Base-by-base conservation (phyloP, 2,329 filamentous ascomycete genomes). In the Mollisiaceae sp. region DNA sequence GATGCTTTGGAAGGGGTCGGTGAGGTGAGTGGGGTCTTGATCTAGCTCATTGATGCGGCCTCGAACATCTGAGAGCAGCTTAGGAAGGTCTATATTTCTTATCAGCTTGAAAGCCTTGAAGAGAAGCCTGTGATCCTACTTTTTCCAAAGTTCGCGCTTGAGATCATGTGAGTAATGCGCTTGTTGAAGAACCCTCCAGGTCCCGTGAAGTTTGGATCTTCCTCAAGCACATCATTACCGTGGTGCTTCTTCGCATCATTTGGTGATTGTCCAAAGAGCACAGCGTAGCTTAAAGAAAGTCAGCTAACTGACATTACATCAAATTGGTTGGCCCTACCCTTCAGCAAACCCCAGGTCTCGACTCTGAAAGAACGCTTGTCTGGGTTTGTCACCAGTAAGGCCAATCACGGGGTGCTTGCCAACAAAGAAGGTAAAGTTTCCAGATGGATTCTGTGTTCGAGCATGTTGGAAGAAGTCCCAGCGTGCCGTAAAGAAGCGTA, bases 1-100 rank as follows among this genome's bases (percentile, higher is more conserved):
- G 56, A 87, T 77, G 71, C 79, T 79, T 41, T 85, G 79, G 70
- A 87, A 87, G 0, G 85, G 84, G 67, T 87, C 80, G 8, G 83
- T 82, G 5, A 79, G 73, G 9, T 76, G 77, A 8, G 69, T 70
- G 5, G 75, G 69, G 38, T 76, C 71, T 2, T 62, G 8, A 8
- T 73, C 75, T 9, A 85, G 76, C 4, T 66, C 68, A 14, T 81
- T 76, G 20, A 83, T 74, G 0, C 75, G 74, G 4, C 70, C 64
- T 8, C 78, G 73, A 20, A 79, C 74, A 74, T 85, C 83, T 22
- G 76, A 69, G 8, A 82, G 75, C 6, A 88, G 72, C 11, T 73
- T 67, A 0, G 79, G 78, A 1, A 86, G 75, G 65, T 70, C 74
- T 63, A 22, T 8, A 61, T 36, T 2, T 50, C 56, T 59, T 9